Conservation (phyloP, 768 basidiomycete species). For the Boletus vermiculosoides region DNA sequence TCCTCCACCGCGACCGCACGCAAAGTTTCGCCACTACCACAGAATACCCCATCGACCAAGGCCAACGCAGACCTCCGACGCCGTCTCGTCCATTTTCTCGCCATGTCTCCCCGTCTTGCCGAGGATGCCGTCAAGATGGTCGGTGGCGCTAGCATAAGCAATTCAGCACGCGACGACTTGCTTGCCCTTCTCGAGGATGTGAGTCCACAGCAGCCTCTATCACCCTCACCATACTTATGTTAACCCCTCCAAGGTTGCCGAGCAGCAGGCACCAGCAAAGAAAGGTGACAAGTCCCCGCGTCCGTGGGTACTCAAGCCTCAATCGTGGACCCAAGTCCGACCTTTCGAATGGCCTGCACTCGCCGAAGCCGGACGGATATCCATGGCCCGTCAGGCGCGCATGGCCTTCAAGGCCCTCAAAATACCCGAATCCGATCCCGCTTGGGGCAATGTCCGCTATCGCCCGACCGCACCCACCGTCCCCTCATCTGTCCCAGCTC, state of each 20-base stretch:
- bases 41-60: constrained; percentile 18
- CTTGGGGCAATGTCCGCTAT: constrained; percentile 57
- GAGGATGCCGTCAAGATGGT: constrained; percentile 42
- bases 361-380: constrained; percentile 44
- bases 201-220: constrained; percentile 4
- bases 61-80: constrained; percentile 27
- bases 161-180: constrained; percentile 41
- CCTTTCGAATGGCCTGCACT: constrained; percentile 62
- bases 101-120: constrained; percentile 46
- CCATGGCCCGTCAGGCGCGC: constrained; percentile 54
- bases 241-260: constrained; percentile 46
- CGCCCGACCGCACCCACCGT: constrained; percentile 20
- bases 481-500: constrained; percentile 12
- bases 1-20: constrained; percentile 30
- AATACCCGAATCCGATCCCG: constrained; percentile 58
- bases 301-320: constrained; percentile 53
- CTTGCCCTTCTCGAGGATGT: constrained; percentile 52
- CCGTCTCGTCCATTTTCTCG: constrained; percentile 51
- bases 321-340: constrained; percentile 66
- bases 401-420: constrained; percentile 46
- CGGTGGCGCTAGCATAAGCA: constrained; percentile 40
- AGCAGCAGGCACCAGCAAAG: constrained; percentile 35
- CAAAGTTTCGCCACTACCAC: constrained; percentile 31
- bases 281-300: constrained; percentile 39
- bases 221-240: not conserved